phyloP scores from a whole-genome alignment of 805 yeast species.

The Metschnikowia peoriensis region DNA sequence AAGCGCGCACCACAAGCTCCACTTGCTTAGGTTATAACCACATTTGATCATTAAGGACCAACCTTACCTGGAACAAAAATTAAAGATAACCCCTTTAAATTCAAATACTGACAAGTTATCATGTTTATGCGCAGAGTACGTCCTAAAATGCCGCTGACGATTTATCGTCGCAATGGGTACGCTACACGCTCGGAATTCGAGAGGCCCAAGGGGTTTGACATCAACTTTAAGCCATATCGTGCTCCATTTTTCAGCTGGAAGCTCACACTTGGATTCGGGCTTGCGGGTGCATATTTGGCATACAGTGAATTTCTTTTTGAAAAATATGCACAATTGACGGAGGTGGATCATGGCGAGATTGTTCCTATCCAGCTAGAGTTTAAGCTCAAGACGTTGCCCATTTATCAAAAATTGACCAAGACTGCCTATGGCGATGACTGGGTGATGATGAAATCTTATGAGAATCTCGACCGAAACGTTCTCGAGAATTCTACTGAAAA shows the following conservation, averaged over 20 bases:
- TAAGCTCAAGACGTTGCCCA: constrained; percentile 47
- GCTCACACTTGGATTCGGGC: constrained; percentile 23
- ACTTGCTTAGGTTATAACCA: no score
- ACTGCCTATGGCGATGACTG: constrained; percentile 46
- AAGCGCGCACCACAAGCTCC: no score
- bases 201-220: constrained; percentile 7
- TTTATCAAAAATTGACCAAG: constrained; percentile 45
- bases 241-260: constrained; percentile 16
- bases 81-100: background rate
- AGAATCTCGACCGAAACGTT: constrained; percentile 38
- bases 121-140: constrained; percentile 1
- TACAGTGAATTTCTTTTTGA: constrained; percentile 32
- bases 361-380: constrained; percentile 43
- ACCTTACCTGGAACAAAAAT: background rate
- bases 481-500: constrained; percentile 19
- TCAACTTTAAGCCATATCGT: constrained; percentile 7
- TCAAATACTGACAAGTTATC: background rate
- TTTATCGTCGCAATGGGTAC: background rate
- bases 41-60: no score
- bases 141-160: background rate
- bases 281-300: constrained; percentile 34
- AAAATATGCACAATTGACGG: constrained; percentile 26
- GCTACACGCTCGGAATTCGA: constrained; percentile 11
- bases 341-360: constrained; percentile 21
- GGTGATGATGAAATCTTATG: constrained; percentile 47